Evolutionary conservation across 192 early-diverging fungal genomes (phyloP), one percentile per base, ranked within the genome.

Genomic region (Entophlyctis luteolus): DNA sequence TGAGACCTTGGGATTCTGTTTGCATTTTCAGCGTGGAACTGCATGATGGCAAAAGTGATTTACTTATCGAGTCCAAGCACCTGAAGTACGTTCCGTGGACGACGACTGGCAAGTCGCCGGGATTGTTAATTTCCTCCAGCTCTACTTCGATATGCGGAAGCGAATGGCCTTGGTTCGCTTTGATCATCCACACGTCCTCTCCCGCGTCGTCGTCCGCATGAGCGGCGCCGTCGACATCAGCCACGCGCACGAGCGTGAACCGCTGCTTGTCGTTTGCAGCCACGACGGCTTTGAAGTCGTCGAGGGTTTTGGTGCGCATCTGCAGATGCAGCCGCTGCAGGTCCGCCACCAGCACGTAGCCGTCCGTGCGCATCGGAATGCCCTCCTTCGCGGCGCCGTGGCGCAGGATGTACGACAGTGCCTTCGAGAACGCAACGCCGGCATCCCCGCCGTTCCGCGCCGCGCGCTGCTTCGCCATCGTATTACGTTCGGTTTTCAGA

Each of bases 81-180:
- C 47, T 71, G 2, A 59, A 48, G 71, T 70, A 79, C 12, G 91
- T 93, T 23, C 90, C 91, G 65, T 93, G 90, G 18, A 93, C 68
- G n/a, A 81, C 84, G 4, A 68, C 56, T 12, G 82, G 82, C 47
- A 80, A 52, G 48, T 78, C 70, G 18, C 54, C 34, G n/a, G 86
- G 33, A 52, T 76, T 58, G 3, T 63, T 72, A 29, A 88, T 82
- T 33, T 71, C 60, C 47, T 69, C 72, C 31, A 83, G 62, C 12
- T 82, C 80, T 14, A 87, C 70, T 5, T 82, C 68, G 6, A 77
- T 62, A 58, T 77, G 1, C 2, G 18, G 20, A 2, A 77, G 33
- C 12, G 77, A 74, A 69, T 97, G 95, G 4, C 95, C 95, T 72
- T 97, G 95, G 47, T 90, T 91, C 0, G 92, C 93, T 32, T 90